Base-by-base conservation (phyloP, 345 rosid genomes). In the Syzygium jambos region DNA sequence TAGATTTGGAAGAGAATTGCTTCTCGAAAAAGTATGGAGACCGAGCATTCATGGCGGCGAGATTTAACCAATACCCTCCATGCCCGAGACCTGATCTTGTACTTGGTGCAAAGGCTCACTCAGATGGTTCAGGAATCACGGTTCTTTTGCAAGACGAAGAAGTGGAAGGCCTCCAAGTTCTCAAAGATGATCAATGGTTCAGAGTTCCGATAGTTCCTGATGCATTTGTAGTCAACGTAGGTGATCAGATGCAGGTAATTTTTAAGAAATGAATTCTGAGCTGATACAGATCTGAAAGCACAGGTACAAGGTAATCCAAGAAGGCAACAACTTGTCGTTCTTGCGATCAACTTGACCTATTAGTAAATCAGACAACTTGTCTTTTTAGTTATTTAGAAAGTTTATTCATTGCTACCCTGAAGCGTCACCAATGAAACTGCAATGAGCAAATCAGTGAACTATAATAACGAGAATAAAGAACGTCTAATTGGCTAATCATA, bases 91-190 rank as follows among this genome's bases (percentile, higher is more conserved):
- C 92, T 43, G 89, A 88, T 61, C 65, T 51, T 15, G 87, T 91
- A 52, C 89, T 91, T 29, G 93, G 93, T 15, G 73, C 89, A 25
- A 91, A 90, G 78, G 90, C 93, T 5, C 93, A 91, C 41, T 87
- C 90, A 16, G 93, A 92, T 88, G 93, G 88, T 38, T 85, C 93
- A 55, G 92, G 90, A 68, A 51, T 90, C 19, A 89, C 91, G 5
- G 78, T 90, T 78, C 90, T 92, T 78, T 49, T 92, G 61, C 91
- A 86, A 30, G 91, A 90, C 51, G 65, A 80, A 49, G 93, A 88
- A 87, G 57, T 88, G 49, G 91, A 85, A 89, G 93, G 93, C 41
- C 88, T 90, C 51, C 93, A 90, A 30, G 22, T 90, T 49, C 54
- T 41, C 25, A 88, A 89, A 55, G 89, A 89, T 43, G 54, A 52